phyloP scores from a whole-genome alignment of 2,329 filamentous ascomycete species.

The Hymenoscyphus occultus region DNA sequence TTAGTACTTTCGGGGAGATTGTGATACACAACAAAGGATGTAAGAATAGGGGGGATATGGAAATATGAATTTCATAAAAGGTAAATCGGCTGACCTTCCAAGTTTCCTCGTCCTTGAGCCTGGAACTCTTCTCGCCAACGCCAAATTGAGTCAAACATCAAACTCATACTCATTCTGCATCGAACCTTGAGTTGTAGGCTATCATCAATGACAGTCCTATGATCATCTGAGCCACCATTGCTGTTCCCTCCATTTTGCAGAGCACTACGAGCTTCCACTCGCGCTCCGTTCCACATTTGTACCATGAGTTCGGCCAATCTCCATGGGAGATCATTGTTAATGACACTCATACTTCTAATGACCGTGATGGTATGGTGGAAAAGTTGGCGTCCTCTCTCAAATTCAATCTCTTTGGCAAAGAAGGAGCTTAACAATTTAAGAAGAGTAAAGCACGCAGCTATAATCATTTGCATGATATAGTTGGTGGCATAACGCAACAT shows the following conservation, averaged over 20 bases:
- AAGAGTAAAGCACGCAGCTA: conserved; percentile 75
- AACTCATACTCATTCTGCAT: conserved; percentile 79
- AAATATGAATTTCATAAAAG: conserved; percentile 14
- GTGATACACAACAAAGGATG: background rate
- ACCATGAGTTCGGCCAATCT: conserved; percentile 81
- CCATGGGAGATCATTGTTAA: conserved; percentile 76
- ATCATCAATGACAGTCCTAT: conserved; percentile 52
- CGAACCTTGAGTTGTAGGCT: conserved; percentile 77
- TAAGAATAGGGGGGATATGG: background rate
- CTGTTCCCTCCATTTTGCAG: conserved; percentile 44
- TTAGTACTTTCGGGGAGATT: conserved; percentile 14
- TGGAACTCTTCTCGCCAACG: conserved; percentile 80
- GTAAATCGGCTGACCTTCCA: conserved; percentile 61
- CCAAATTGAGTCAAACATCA: conserved; percentile 83
- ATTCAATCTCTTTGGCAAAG: conserved; percentile 70
- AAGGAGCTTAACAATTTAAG: conserved; percentile 76
- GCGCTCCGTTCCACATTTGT: conserved; percentile 73
- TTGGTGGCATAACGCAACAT: conserved; percentile 67
- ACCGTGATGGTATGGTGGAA: conserved; percentile 70
- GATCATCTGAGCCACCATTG: conserved; percentile 37
- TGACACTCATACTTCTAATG: conserved; percentile 70
- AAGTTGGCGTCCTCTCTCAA: conserved; percentile 61
- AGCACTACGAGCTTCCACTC: conserved; percentile 36
- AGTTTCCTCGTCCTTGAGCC: conserved; percentile 63
- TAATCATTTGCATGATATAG: conserved; percentile 81